phyloP scores from a whole-genome alignment of 495 filamentous ascomycete species.

The Talaromyces liani region DNA sequence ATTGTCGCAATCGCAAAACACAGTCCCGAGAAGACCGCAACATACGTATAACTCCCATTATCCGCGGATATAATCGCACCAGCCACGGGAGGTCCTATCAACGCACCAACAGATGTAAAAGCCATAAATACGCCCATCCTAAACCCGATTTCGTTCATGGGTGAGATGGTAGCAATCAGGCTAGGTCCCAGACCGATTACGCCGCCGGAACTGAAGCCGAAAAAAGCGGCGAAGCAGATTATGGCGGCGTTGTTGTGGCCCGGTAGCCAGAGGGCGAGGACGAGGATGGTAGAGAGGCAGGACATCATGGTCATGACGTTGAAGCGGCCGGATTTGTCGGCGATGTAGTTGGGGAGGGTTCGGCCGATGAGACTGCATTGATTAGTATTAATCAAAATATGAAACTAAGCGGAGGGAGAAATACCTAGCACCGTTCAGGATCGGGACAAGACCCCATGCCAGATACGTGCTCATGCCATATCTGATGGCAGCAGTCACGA shows the following conservation, averaged over 20 bases:
- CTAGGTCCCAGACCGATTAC: conserved; percentile 21
- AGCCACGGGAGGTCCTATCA: conserved; percentile 60
- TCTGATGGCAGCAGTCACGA: conserved; percentile 49
- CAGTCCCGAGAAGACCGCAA: not conserved
- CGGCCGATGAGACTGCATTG: conserved; percentile 21
- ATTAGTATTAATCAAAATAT: not conserved
- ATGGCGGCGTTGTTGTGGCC: conserved; percentile 13
- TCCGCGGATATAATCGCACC: conserved; percentile 34
- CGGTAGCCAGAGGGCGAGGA: conserved; percentile 28
- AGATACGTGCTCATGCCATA: conserved; percentile 51
- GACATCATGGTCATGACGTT: conserved; percentile 23
- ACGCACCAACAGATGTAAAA: conserved; percentile 18
- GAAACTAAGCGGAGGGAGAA: not conserved
- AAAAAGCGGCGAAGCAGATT: conserved; percentile 22
- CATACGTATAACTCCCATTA: conserved; percentile 27
- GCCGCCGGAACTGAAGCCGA: conserved; percentile 27
- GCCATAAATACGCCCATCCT: conserved; percentile 18
- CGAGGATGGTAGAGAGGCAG: conserved; percentile 15
- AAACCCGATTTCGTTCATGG: conserved; percentile 16
- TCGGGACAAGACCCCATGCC: conserved; percentile 57
- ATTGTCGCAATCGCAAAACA: conserved; percentile 2
- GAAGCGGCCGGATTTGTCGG: conserved; percentile 26
- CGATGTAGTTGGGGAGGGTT: conserved; percentile 18
- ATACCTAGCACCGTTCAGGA: conserved; percentile 64
- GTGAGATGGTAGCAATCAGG: conserved; percentile 22